phyloP scores from a whole-genome alignment of 2,329 filamentous ascomycete genomes.

The Botrytis tulipae region DNA sequence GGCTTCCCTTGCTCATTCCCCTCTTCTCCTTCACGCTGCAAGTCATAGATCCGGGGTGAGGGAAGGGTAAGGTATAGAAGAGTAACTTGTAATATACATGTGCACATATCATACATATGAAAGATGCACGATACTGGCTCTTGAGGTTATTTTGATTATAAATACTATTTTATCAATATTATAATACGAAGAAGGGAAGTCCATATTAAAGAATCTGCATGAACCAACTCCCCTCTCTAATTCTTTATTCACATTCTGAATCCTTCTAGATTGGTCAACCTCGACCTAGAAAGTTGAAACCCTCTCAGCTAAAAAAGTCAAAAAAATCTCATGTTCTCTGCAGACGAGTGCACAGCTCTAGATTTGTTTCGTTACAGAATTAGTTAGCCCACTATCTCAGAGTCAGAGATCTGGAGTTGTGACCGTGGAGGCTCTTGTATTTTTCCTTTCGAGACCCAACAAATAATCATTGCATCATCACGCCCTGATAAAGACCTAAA shows the following conservation, averaged over 20 bases:
- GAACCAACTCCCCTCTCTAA: background rate
- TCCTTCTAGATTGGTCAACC: background rate
- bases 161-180: background rate
- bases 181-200: background rate
- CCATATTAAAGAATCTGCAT: background rate
- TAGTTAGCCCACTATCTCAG: background rate
- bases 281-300: background rate
- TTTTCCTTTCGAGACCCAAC: background rate
- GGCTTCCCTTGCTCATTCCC: background rate
- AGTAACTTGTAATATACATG: background rate
- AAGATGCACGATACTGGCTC: background rate
- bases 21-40: background rate
- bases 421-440: background rate
- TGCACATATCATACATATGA: background rate
- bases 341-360: background rate
- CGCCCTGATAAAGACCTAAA: background rate
- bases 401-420: background rate
- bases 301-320: background rate
- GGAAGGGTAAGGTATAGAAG: background rate
- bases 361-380: background rate
- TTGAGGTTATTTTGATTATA: background rate
- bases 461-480: background rate
- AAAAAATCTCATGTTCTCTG: background rate
- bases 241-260: background rate
- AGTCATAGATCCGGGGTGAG: background rate